Evolutionary conservation across 441 rosid genomes (phyloP), one percentile per base, ranked within the genome.

Genomic region (Adansonia madagascariensis): DNA sequence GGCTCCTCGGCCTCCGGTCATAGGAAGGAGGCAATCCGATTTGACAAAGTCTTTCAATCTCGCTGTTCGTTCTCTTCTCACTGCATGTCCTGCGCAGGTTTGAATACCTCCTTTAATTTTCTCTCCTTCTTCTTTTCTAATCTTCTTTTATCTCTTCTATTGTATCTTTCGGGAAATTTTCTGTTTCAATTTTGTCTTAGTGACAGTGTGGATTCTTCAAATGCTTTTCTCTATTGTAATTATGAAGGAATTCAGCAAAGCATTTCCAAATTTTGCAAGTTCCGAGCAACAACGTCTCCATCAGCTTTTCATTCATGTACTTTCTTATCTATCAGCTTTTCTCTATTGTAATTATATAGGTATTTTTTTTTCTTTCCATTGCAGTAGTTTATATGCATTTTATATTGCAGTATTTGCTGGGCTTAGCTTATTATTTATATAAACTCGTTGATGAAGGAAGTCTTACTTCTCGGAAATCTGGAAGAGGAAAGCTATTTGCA

Each of bases 71-170:
- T 81, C 89, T 69, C 86, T 92, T 64, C 94, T 93, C 82, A 85
- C 91, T 44, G 79, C 91, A 61, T 91, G 90, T 80, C 83, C 91
- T 80, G 77, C 72, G 24, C 80, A 90, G 89, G 97, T 92, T 39
- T 15, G 8, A 1, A n/a, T 18, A 18, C 68, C 44, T 72, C 47
- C 14, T 39, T 67, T 24, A 10, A 31, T 55, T 75, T 49, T 7
- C 10, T 8, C 5, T 57, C 3, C 14, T 49, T 2, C 10, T 66
- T 73, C 15, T 63, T 63, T 24, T 22, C 35, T 2, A 1, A 20
- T 62, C 43, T 11, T 8, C 17, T 49, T 1, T 3, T 15, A 61
- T 20, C 8, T 39, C 10, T 15, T 10, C 1, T 6, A 4, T 3
- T 24, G 6, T 3, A 1, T 27, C 0, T 22, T 50, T 11, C 39